phyloP scores from a whole-genome alignment of 306 rosid genomes.

The Begonia peltatifolia region DNA sequence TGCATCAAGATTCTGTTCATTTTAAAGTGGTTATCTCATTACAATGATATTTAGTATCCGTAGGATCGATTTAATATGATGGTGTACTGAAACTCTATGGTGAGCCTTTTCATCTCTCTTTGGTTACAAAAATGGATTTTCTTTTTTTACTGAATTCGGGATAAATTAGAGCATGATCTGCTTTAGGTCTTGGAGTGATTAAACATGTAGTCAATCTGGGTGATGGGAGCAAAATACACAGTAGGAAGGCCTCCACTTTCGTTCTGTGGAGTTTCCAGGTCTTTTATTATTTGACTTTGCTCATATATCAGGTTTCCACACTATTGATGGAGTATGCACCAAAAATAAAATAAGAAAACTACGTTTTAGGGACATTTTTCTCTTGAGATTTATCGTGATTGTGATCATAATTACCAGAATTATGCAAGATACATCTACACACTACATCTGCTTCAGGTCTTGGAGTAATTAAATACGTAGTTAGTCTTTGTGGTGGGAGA shows the following conservation, averaged over 20 bases:
- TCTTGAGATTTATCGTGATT: background rate
- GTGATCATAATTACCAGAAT: background rate
- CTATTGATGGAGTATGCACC: constrained; percentile 18
- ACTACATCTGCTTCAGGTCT: constrained; percentile 22
- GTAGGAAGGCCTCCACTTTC: constrained; percentile 25
- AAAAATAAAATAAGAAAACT: constrained; percentile 18
- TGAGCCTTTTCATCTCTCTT: too few relatives aligned
- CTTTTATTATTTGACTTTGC: constrained; percentile 18
- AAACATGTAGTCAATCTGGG: constrained; percentile 14
- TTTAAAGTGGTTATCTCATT: too few relatives aligned
- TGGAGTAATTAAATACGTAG: constrained; percentile 20
- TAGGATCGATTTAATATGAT: too few relatives aligned
- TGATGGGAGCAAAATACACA: constrained; percentile 25
- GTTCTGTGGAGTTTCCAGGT: constrained; percentile 24
- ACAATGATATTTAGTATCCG: too few relatives aligned
- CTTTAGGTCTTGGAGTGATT: constrained; percentile 24
- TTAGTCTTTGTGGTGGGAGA: constrained; percentile 27
- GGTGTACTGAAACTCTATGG: too few relatives aligned
- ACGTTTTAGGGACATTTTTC: constrained; percentile 12
- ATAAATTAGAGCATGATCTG: constrained; percentile 22
- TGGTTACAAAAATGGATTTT: constrained; percentile 14
- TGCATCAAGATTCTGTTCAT: too few relatives aligned
- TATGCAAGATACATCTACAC: too few relatives aligned
- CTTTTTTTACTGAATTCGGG: constrained; percentile 18
- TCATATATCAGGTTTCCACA: constrained; percentile 27